These are phyloP conservation scores for Boletus pseudopeckii DNA, from an alignment of 768 basidiomycete genomes.

Conservation along the genomic window DNA sequence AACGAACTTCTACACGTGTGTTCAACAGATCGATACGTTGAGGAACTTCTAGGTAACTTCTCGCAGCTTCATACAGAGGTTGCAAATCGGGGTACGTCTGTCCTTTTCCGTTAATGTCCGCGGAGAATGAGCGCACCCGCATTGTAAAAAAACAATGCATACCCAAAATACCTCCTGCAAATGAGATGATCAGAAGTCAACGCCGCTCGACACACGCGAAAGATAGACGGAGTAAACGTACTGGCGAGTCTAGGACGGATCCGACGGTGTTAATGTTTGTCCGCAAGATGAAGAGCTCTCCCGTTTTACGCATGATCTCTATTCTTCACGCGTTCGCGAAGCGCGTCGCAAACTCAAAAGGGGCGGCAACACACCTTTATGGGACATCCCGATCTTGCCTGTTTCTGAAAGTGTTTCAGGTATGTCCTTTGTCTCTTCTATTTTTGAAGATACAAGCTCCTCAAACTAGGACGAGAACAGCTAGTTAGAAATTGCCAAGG, in stretches of 20 bases:
- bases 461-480: slow-evolving; percentile 59
- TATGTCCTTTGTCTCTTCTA: slow-evolving; percentile 95
- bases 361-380: slow-evolving; percentile 53
- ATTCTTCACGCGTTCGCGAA: slow-evolving; percentile 16
- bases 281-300: slow-evolving; percentile 87
- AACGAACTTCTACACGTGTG: slow-evolving; percentile 81
- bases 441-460: slow-evolving; percentile 85
- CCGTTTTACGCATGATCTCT: slow-evolving; percentile 98
- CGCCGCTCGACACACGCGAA: slow-evolving; percentile 1
- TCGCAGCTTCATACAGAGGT: slow-evolving; percentile 89
- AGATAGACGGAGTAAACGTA: slow-evolving; percentile 36
- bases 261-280: slow-evolving; percentile 96
- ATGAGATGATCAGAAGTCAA: neutral
- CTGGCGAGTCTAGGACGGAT: slow-evolving; percentile 93
- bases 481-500: neutral
- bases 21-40: slow-evolving; percentile 92
- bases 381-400: slow-evolving; percentile 89
- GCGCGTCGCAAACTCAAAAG: neutral
- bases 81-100: slow-evolving; percentile 94
- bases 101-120: slow-evolving; percentile 15
- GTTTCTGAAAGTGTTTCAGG: slow-evolving; percentile 92
- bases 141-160: slow-evolving; percentile 27
- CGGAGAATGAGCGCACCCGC: slow-evolving; percentile 7
- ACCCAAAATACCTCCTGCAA: slow-evolving; percentile 92
- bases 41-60: slow-evolving; percentile 92